Percentiles rank a stretch among this genome's conserved stretches.
Conservation (phyloP, 192 early-diverging fungal genomes). For the Coemansia sp. region DNA sequence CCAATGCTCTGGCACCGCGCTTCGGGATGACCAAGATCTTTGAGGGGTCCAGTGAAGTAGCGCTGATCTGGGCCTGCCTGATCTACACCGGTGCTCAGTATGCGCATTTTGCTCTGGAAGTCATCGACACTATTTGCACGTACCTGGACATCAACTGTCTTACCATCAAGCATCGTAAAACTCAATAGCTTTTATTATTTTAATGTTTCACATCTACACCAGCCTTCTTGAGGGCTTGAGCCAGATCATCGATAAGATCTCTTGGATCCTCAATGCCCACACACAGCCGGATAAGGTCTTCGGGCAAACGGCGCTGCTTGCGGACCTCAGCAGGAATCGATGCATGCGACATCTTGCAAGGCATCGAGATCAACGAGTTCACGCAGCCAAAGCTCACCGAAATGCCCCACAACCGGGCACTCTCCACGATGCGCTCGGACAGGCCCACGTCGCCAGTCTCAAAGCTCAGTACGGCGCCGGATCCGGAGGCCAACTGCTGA, state of each 20-base stretch:
- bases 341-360: slow-evolving; percentile 96
- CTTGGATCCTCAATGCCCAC: slow-evolving; percentile 95
- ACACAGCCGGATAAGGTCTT: slow-evolving; percentile 94
- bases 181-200: not conserved
- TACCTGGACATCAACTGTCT: slow-evolving; percentile 79
- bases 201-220: slow-evolving; percentile 45
- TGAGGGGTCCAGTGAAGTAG: slow-evolving; percentile 54
- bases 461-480: slow-evolving; percentile 94
- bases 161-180: slow-evolving; percentile 66
- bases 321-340: slow-evolving; percentile 90
- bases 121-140: slow-evolving; percentile 70
- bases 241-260: slow-evolving; percentile 86
- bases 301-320: slow-evolving; percentile 83
- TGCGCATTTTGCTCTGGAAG: slow-evolving; percentile 65
- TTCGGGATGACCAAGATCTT: slow-evolving; percentile 54
- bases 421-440: slow-evolving; percentile 80
- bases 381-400: slow-evolving; percentile 98
- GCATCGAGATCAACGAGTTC: slow-evolving; percentile 97
- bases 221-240: slow-evolving; percentile 67
- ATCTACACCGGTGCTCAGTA: slow-evolving; percentile 61
- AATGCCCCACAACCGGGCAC: slow-evolving; percentile 82
- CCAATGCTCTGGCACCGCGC: slow-evolving; percentile 57
- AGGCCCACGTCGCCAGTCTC: slow-evolving; percentile 81
- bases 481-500: slow-evolving; percentile 70
- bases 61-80: slow-evolving; percentile 58